Evolutionary conservation across 202 grass and related monocot genomes (phyloP).

Genomic region (Zizania palustris): DNA sequence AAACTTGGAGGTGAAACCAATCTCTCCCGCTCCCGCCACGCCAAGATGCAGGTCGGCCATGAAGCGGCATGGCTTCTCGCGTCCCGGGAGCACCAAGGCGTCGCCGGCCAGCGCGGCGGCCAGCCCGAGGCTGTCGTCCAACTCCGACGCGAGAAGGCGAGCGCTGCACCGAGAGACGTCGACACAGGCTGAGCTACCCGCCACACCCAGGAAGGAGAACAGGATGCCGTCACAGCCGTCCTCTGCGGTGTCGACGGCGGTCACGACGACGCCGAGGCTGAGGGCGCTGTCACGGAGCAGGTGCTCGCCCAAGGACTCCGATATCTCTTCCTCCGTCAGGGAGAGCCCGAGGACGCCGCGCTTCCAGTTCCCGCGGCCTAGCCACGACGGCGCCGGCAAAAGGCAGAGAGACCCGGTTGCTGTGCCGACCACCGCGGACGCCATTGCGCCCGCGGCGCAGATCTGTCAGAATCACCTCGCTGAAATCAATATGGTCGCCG

Average conservation of each 20-base stretch:
- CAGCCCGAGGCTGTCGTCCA: constrained; percentile 43
- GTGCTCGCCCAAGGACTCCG: constrained; percentile 47
- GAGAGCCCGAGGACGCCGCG: constrained; percentile 18
- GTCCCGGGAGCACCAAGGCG: neutral
- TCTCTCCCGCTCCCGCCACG: constrained; percentile 26
- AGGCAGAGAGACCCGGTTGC: neutral
- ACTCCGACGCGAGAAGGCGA: constrained; percentile 13
- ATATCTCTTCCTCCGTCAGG: constrained; percentile 9
- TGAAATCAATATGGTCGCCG: constrained; percentile 8
- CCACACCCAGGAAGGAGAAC: constrained; percentile 63
- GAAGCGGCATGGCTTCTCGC: constrained; percentile 29
- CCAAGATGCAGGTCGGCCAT: constrained; percentile 32
- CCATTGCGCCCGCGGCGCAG: neutral
- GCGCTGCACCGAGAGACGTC: neutral
- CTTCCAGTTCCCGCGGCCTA: constrained; percentile 22
- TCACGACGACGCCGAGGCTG: constrained; percentile 45
- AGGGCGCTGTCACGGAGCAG: constrained; percentile 53
- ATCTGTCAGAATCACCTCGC: constrained; percentile 10
- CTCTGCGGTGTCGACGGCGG: constrained; percentile 2
- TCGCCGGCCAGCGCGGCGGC: neutral
- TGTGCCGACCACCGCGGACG: neutral
- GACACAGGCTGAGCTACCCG: constrained; percentile 17
- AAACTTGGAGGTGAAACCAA: constrained; percentile 39
- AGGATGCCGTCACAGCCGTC: constrained; percentile 33
- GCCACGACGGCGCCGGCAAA: neutral